Conservation (phyloP, 345 rosid species). For the Brassica napus region Da-Ae NC_063437.1:17038001-17038500, state of each 20-base stretch:
- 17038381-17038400: background rate
- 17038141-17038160: constrained; percentile 69
- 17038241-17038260: background rate
- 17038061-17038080: constrained; percentile 3
- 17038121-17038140: constrained; percentile 61
- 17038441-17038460: background rate
- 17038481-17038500: background rate
- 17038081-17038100: background rate
- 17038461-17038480: background rate
- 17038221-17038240: constrained; percentile 1
- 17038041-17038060: background rate
- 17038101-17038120: constrained; percentile 58
- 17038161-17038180: constrained; percentile 25
- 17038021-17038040: background rate
- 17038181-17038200: background rate
- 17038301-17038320: constrained; percentile 4
- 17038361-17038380: background rate
- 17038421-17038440: constrained; percentile 9
- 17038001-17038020: background rate
- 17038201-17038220: background rate
- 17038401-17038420: constrained; percentile 1
- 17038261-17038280: constrained; percentile 15
- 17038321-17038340: constrained; percentile 15
- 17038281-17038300: constrained; percentile 16
- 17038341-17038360: background rate